Percentiles rank a stretch among this genome's conserved stretches.
Conservation (phyloP, 179 eudicot genomes). For the Spergularia azorica region DNA sequence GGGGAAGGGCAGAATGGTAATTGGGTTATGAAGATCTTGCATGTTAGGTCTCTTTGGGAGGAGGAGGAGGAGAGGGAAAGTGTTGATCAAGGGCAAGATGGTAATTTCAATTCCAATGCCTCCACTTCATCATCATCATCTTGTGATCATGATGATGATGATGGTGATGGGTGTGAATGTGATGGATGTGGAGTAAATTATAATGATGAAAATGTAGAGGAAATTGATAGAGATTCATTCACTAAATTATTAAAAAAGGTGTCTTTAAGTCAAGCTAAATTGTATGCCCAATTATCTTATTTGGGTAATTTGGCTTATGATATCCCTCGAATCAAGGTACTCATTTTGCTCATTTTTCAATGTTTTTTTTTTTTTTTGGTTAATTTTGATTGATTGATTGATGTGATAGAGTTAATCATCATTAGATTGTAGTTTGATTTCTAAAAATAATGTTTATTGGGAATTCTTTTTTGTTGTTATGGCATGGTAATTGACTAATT, state of each 20-base stretch:
- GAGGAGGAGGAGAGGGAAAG: slow-evolving; percentile 32
- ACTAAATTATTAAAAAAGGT: slow-evolving; percentile 77
- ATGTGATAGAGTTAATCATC: neutral
- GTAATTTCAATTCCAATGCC: slow-evolving; percentile 11
- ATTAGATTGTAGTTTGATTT: too few species aligned
- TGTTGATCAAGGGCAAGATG: slow-evolving; percentile 29
- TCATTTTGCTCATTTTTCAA: neutral
- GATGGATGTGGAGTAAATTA: slow-evolving; percentile 39
- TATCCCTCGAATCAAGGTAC: slow-evolving; percentile 81
- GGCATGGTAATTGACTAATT: too few species aligned
- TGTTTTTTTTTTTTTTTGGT: neutral
- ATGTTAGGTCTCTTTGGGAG: slow-evolving; percentile 53
- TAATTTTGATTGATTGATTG: neutral
- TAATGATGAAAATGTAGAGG: slow-evolving; percentile 45
- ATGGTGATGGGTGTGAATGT: slow-evolving; percentile 26
- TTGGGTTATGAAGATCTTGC: slow-evolving; percentile 84
- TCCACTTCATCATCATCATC: slow-evolving; percentile 21
- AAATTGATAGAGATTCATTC: slow-evolving; percentile 70
- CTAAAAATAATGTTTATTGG: too few species aligned
- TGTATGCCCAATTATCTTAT: slow-evolving; percentile 85
- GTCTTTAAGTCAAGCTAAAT: slow-evolving; percentile 68
- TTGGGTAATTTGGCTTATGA: slow-evolving; percentile 85
- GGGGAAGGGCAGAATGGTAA: slow-evolving; percentile 49
- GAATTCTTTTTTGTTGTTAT: too few species aligned
- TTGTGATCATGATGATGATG: slow-evolving; percentile 24